phyloP scores from a whole-genome alignment of 176 grass and related monocot genomes.

The Leersia perrieri region DNA sequence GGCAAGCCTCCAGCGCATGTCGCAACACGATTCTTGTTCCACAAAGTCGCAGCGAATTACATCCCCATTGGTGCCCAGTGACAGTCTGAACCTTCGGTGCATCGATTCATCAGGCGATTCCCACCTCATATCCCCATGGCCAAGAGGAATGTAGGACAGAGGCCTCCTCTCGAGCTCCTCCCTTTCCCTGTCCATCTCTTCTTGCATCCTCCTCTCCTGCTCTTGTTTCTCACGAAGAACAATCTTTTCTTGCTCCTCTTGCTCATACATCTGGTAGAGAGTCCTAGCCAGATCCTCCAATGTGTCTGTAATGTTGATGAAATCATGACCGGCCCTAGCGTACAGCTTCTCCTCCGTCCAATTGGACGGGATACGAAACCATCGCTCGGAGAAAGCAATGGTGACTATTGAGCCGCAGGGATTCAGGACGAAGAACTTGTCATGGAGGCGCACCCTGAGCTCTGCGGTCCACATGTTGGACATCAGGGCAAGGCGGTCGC shows the following conservation, averaged over 20 bases:
- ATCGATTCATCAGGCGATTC: not conserved
- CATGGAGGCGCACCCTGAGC: not conserved
- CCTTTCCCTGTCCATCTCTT: not conserved
- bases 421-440: not conserved
- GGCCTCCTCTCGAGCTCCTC: no score
- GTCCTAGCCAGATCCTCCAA: not conserved
- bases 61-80: not conserved
- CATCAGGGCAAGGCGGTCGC: not conserved
- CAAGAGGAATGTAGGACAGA: not conserved
- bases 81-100: not conserved
- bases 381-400: not conserved
- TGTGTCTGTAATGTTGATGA: not conserved
- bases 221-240: not conserved
- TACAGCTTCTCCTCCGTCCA: not conserved
- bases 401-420: not conserved
- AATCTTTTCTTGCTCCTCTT: not conserved
- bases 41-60: not conserved
- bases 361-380: not conserved
- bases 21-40: not conserved
- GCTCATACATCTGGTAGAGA: conserved; percentile 3
- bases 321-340: not conserved
- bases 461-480: not conserved
- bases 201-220: not conserved
- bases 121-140: not conserved
- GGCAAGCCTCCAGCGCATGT: conserved; percentile 5